These are phyloP conservation scores for Sporisorium scitamineum DNA, from an alignment of 1,284 basidiomycete genomes.

Conservation along the genomic window DNA sequence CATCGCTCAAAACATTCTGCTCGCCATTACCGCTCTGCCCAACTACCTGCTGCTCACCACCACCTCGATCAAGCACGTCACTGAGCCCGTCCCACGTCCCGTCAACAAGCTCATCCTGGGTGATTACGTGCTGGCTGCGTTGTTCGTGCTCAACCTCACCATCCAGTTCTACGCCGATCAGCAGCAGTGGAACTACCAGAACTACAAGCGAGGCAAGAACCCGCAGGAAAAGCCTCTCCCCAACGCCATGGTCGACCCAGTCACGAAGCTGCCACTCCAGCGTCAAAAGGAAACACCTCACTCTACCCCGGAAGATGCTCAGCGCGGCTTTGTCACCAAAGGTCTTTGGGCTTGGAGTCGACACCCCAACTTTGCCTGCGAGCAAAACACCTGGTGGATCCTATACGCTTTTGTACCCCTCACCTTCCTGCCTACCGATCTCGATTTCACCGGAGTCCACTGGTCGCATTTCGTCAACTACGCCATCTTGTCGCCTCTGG, in stretches of 20 bases:
- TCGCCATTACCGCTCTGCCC: constrained; percentile 74
- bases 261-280: constrained; percentile 29
- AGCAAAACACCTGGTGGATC: constrained; percentile 86
- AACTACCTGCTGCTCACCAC: constrained; percentile 74
- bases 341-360: constrained; percentile 87
- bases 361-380: constrained; percentile 91
- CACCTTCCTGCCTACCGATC: constrained; percentile 73
- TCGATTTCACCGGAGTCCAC: constrained; percentile 53
- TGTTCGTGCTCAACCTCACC: constrained; percentile 76
- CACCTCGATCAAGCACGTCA: constrained; percentile 63
- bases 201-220: constrained; percentile 76
- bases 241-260: constrained; percentile 27
- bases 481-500: constrained; percentile 53
- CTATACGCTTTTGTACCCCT: constrained; percentile 68
- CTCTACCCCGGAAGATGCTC: constrained; percentile 72
- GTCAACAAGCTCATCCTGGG: constrained; percentile 73
- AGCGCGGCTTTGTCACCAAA: constrained; percentile 84
- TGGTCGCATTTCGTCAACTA: constrained; percentile 65
- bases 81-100: constrained; percentile 70
- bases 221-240: constrained; percentile 42
- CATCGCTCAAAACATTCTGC: constrained; percentile 81
- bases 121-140: constrained; percentile 77
- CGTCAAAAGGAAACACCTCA: constrained; percentile 37
- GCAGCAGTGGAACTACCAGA: constrained; percentile 85
- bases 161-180: constrained; percentile 88